These are phyloP conservation scores for Candida sanyiensis DNA, from an alignment of 805 yeast genomes.

Conservation along the genomic window DNA sequence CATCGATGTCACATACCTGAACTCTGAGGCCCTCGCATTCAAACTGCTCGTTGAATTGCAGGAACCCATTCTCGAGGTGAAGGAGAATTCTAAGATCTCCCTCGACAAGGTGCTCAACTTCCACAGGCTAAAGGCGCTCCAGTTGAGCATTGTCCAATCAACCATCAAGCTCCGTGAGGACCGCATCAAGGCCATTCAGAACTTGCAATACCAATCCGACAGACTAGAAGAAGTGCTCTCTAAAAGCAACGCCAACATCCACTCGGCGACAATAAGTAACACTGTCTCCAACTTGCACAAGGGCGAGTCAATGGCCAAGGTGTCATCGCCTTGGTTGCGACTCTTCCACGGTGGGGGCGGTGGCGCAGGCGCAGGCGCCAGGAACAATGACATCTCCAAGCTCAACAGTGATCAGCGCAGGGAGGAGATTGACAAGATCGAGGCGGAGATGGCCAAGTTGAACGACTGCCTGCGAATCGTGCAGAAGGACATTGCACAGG, in stretches of 20 bases:
- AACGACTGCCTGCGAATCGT: constrained; percentile 35
- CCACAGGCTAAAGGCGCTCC: constrained; percentile 51
- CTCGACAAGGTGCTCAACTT: constrained; percentile 45
- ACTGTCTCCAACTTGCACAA: constrained; percentile 27
- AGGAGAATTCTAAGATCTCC: constrained; percentile 30
- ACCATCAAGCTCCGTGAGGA: constrained; percentile 32
- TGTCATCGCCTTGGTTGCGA: constrained; percentile 23
- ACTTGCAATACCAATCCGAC: constrained; percentile 30
- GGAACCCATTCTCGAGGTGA: constrained; percentile 34
- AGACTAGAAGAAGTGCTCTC: constrained; percentile 30
- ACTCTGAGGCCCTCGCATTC: constrained; percentile 36
- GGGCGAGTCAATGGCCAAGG: constrained; percentile 20
- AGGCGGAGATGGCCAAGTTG: constrained; percentile 32
- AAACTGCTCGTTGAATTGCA: constrained; percentile 32
- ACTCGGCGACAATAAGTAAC: constrained; percentile 27
- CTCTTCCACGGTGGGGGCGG: constrained; percentile 15
- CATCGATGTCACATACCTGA: constrained; percentile 64
- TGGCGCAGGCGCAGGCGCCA: constrained; percentile 9
- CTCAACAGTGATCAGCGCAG: constrained; percentile 33
- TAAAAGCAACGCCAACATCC: constrained; percentile 26
- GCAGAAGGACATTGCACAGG: constrained; percentile 32
- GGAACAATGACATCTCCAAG: constrained; percentile 16
- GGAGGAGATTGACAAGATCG: constrained; percentile 31
- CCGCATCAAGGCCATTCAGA: constrained; percentile 28
- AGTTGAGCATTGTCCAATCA: constrained; percentile 37